Percentiles rank a stretch among this genome's conserved stretches.
Conservation (phyloP, 108 stramenopile genomes). For the Nannochloropsis salina region DNA sequence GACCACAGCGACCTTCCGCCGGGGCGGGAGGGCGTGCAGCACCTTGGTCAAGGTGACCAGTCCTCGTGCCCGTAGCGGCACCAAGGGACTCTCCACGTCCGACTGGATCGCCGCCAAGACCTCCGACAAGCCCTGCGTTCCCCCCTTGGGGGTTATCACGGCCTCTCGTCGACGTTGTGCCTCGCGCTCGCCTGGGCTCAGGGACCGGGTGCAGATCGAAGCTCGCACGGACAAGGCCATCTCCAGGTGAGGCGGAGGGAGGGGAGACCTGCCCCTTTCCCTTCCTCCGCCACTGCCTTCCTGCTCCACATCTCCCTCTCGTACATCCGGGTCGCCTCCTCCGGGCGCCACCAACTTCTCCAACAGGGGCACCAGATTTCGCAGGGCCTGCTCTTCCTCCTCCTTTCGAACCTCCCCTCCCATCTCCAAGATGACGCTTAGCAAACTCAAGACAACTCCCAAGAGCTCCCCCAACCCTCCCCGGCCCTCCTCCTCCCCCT, state of each 20-base stretch:
- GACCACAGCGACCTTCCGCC: not conserved
- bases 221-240: not conserved
- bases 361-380: not conserved
- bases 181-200: not conserved
- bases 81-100: not conserved
- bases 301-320: not conserved
- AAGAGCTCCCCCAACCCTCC: not conserved
- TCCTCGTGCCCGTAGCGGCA: not conserved
- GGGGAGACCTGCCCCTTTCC: not conserved
- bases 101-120: not conserved
- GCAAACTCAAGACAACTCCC: not conserved
- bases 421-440: not conserved
- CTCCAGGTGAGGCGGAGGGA: not conserved
- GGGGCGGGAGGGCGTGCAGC: not conserved
- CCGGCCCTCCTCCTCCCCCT: not conserved
- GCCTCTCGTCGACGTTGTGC: not conserved
- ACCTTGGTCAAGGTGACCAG: not conserved
- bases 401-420: not conserved
- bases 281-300: not conserved
- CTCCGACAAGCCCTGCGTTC: not conserved
- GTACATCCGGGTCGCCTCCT: not conserved
- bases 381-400: not conserved
- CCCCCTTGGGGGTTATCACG: not conserved
- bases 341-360: not conserved
- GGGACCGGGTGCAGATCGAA: not conserved